phyloP scores from a whole-genome alignment of 208 protist genomes.

The Trypanosoma mega region DNA sequence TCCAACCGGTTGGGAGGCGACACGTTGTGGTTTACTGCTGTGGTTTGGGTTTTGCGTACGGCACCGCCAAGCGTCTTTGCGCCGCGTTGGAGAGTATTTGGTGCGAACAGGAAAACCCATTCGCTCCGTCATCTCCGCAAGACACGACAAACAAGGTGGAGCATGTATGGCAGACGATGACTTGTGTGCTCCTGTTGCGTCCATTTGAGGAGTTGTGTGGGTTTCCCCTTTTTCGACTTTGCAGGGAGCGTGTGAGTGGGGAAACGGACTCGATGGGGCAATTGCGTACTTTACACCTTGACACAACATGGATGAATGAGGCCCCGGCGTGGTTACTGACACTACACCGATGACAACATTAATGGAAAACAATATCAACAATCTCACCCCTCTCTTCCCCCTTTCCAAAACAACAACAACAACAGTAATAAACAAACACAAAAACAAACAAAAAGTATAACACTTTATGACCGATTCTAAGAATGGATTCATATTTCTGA shows the following conservation, averaged over 20 bases:
- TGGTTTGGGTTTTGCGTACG: conserved; percentile 49
- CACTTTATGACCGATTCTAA: no score
- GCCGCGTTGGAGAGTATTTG: conserved; percentile 47
- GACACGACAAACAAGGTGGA: no score
- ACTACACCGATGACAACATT: conserved; percentile 30
- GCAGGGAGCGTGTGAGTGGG: conserved; percentile 18
- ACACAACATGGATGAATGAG: conserved; percentile 71
- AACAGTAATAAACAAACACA: neutral
- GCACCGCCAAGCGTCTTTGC: conserved; percentile 45
- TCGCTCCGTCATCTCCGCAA: neutral
- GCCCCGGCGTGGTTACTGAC: conserved; percentile 62
- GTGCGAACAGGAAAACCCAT: neutral
- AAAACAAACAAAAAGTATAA: neutral
- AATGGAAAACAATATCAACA: conserved; percentile 5
- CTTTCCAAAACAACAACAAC: no score
- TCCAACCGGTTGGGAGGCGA: conserved; percentile 16
- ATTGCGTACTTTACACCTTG: conserved; percentile 21
- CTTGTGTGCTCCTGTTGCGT: conserved; percentile 54
- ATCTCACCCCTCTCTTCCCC: neutral
- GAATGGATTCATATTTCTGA: no score
- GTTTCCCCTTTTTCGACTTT: conserved; percentile 66
- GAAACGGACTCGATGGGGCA: conserved; percentile 8
- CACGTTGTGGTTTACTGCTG: conserved; percentile 55
- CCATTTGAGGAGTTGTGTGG: conserved; percentile 25
- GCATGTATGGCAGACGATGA: conserved; percentile 53